phyloP scores from a whole-genome alignment of 108 stramenopile genomes.

The Hondaea fermentalgiana region DNA sequence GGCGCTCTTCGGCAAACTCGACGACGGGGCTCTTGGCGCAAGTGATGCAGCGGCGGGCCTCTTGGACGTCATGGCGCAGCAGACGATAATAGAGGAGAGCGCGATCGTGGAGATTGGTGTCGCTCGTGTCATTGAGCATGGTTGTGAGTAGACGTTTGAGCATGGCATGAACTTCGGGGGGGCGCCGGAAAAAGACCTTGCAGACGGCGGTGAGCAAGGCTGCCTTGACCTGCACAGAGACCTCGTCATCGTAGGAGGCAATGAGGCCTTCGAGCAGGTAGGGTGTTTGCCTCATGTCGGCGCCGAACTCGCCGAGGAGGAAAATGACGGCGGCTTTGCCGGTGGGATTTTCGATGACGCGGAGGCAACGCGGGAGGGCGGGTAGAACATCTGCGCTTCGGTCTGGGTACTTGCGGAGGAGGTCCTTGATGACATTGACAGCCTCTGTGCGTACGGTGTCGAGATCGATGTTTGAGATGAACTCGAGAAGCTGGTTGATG shows the following conservation, averaged over 20 bases:
- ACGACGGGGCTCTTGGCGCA: conserved; percentile 25
- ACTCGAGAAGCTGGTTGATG: conserved; percentile 71
- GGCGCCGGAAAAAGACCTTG: conserved; percentile 89
- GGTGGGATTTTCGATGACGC: conserved; percentile 54
- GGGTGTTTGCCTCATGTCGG: conserved; percentile 77
- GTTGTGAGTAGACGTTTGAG: conserved; percentile 74
- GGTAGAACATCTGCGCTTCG: conserved; percentile 65
- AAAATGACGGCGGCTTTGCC: conserved; percentile 87
- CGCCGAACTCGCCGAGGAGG: conserved; percentile 92
- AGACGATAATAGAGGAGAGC: conserved; percentile 93
- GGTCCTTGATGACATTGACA: conserved; percentile 62
- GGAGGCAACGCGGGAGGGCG: conserved; percentile 66
- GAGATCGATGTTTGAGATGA: conserved; percentile 72
- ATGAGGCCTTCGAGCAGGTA: conserved; percentile 85
- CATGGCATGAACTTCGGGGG: conserved; percentile 92
- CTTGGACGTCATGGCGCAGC: conserved; percentile 69
- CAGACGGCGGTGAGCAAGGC: conserved; percentile 71
- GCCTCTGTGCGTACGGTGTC: conserved; percentile 74
- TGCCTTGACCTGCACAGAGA: conserved; percentile 17
- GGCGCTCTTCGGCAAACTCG: conserved; percentile 71
- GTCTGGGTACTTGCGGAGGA: conserved; percentile 70
- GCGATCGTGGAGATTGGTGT: conserved; percentile 85
- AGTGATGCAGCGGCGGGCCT: conserved; percentile 53
- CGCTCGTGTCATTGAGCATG: conserved; percentile 67
- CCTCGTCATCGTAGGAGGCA: conserved; percentile 31